Percentiles rank a stretch among this genome's conserved stretches.
These are phyloP conservation scores for Penicillium sp. DNA, from an alignment of 2,329 filamentous ascomycete species.

Conservation along the genomic window DNA sequence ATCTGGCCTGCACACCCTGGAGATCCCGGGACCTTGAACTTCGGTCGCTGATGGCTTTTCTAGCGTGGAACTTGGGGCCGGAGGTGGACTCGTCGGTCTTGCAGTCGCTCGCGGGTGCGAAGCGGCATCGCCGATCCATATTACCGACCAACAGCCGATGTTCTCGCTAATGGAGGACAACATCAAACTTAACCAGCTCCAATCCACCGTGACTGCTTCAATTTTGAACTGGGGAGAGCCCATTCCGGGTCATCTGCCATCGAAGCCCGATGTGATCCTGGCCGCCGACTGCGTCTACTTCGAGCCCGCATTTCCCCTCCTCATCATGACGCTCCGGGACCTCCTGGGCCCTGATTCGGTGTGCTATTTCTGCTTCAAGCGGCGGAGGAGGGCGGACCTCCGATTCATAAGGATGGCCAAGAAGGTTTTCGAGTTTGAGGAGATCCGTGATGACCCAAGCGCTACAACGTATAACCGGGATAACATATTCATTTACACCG, in stretches of 20 bases:
- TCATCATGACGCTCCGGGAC: constrained; percentile 73
- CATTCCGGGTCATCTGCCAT: constrained; percentile 38
- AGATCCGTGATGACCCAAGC: constrained; percentile 57
- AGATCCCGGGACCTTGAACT: neutral
- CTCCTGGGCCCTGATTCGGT: constrained; percentile 65
- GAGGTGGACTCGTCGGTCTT: constrained; percentile 78
- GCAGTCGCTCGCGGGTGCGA: constrained; percentile 58
- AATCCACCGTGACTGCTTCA: constrained; percentile 60
- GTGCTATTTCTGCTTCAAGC: constrained; percentile 94
- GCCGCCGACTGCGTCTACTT: constrained; percentile 97
- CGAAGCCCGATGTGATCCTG: constrained; percentile 74
- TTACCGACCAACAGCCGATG: constrained; percentile 90
- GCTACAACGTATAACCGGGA: constrained; percentile 36
- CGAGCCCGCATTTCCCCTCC: constrained; percentile 87
- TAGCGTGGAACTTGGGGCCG: constrained; percentile 88
- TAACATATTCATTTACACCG: constrained; percentile 40
- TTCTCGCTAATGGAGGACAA: constrained; percentile 81
- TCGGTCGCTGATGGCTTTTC: constrained; percentile 3
- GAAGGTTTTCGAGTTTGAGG: constrained; percentile 63
- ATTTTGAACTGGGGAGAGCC: constrained; percentile 74
- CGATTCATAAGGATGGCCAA: constrained; percentile 70
- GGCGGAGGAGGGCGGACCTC: constrained; percentile 75
- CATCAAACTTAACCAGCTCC: constrained; percentile 73
- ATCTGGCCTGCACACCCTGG: neutral
- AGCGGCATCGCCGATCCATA: constrained; percentile 58